These are phyloP conservation scores for Penicillium sp. DNA, from an alignment of 2,329 filamentous ascomycete genomes.

Conservation along the genomic window DNA sequence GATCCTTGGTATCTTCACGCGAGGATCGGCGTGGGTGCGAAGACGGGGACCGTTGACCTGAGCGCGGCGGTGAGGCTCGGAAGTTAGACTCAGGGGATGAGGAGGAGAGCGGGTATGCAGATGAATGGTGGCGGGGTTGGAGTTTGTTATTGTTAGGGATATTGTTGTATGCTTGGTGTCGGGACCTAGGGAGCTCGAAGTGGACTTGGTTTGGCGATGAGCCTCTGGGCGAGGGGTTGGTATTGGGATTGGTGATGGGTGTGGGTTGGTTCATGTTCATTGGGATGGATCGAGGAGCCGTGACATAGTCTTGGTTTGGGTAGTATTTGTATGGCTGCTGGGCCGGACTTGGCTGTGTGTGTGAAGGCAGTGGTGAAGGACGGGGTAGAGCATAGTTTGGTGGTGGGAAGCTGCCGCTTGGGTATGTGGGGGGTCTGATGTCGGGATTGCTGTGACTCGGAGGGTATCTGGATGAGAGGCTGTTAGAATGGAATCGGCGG, in stretches of 20 bases:
- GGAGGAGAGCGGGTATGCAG: constrained; percentile 17
- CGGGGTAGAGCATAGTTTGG: constrained; percentile 9
- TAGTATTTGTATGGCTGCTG: constrained; percentile 13
- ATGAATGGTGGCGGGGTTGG: constrained; percentile 14
- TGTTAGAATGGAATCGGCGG: constrained; percentile 14
- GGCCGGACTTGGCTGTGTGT: neutral
- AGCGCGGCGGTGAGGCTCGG: constrained; percentile 16
- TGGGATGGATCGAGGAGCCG: constrained; percentile 17
- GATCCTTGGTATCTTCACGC: constrained; percentile 22
- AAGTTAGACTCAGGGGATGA: constrained; percentile 18
- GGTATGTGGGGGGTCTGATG: constrained; percentile 6
- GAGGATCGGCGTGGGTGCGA: constrained; percentile 12
- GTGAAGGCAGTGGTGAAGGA: neutral
- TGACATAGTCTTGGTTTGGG: constrained; percentile 6
- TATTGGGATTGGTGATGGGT: constrained; percentile 1
- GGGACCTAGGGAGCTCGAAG: constrained; percentile 8
- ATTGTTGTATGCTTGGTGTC: constrained; percentile 12
- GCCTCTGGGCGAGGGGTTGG: constrained; percentile 11
- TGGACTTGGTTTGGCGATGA: constrained; percentile 16
- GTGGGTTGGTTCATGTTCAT: constrained; percentile 2
- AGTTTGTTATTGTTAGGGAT: constrained; percentile 1
- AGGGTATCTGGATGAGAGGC: constrained; percentile 12
- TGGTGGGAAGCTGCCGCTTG: constrained; percentile 11
- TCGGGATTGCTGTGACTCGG: constrained; percentile 4
- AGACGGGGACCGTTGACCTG: constrained; percentile 16